These are phyloP conservation scores for Solanum hybrid DNA, from an alignment of 305 asterid species.

Conservation along the genomic window DNA sequence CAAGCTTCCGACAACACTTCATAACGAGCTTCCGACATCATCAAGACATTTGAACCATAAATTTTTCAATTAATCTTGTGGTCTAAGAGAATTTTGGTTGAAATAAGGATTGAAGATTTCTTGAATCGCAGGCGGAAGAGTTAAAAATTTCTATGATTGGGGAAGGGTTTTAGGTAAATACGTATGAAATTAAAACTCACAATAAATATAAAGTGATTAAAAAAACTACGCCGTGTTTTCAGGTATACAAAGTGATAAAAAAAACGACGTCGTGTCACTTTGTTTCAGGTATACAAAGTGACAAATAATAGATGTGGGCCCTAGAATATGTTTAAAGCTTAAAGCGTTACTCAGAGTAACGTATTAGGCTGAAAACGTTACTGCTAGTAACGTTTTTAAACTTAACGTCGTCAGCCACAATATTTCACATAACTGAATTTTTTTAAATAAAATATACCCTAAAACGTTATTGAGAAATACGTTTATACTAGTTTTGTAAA, in stretches of 20 bases:
- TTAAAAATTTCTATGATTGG: not conserved
- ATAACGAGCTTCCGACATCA: not conserved
- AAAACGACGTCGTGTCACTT: not conserved
- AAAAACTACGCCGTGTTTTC: not conserved
- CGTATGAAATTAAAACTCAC: not conserved
- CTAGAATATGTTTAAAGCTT: not conserved
- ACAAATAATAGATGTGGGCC: not conserved
- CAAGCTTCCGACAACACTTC: not conserved
- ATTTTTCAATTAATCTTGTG: not conserved
- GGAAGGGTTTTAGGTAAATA: too few species aligned
- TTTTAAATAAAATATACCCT: too few species aligned
- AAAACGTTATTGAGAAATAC: not conserved
- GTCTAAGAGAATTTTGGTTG: too few species aligned
- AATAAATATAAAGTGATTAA: not conserved
- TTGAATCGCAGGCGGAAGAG: not conserved
- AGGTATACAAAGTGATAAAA: too few species aligned
- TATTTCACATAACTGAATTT: too few species aligned
- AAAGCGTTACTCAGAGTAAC: not conserved
- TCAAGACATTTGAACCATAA: not conserved
- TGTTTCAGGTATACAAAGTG: not conserved
- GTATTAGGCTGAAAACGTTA: not conserved
- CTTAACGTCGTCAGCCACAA: not conserved
- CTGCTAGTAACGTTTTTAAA: too few species aligned
- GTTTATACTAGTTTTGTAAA: not conserved
- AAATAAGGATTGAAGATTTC: not conserved